phyloP scores from a whole-genome alignment of 306 rosid species.

The Acacia acuminata region DNA sequence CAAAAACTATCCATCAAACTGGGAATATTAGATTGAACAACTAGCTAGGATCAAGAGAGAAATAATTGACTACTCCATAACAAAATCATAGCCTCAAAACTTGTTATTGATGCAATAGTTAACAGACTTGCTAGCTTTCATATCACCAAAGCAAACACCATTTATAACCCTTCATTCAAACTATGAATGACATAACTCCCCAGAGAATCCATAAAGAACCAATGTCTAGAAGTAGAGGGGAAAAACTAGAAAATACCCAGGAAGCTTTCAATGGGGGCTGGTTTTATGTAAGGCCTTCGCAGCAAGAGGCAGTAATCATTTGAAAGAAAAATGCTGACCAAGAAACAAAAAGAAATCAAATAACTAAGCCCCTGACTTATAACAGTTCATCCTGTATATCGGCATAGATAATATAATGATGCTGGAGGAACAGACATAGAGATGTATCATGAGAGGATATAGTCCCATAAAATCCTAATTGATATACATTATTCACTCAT shows the following conservation, averaged over 20 bases:
- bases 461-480: no score
- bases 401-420: no score
- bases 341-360: no score
- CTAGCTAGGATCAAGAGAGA: neutral
- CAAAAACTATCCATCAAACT: slow-evolving; percentile 8
- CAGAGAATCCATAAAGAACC: neutral
- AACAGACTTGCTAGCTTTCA: neutral
- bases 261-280: neutral
- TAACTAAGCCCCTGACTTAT: no score
- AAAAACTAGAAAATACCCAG: no score
- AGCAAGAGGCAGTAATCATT: neutral
- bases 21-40: neutral
- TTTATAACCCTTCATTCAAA: neutral
- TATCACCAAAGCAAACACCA: neutral
- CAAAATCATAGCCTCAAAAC: slow-evolving; percentile 1
- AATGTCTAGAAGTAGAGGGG: no score
- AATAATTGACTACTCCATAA: neutral
- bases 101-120: neutral
- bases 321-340: neutral
- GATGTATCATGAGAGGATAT: no score
- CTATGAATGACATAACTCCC: neutral
- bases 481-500: no score
- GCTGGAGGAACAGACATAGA: no score
- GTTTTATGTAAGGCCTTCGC: neutral
- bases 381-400: no score